A percentile compares a stretch with the other conserved stretches of the same genome.
These are phyloP conservation scores for Malassezia slooffiae DNA, from an alignment of 1,284 basidiomycete genomes.

Conservation along the genomic window DNA sequence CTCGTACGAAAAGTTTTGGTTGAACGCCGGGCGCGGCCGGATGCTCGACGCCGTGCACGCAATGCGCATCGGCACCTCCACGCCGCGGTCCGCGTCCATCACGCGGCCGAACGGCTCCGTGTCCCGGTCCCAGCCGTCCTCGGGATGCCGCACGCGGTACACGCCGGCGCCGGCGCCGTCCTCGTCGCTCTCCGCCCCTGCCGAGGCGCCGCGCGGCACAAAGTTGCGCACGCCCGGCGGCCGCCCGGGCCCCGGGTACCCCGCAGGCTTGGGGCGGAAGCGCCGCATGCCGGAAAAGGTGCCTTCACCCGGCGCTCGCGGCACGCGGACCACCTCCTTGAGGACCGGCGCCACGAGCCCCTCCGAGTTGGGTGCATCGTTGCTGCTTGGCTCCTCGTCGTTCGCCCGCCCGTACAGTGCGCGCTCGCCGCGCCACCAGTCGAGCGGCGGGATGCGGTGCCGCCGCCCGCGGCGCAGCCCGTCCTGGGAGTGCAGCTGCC, in stretches of 20 bases:
- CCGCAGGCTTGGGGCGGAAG: slow-evolving; percentile 1
- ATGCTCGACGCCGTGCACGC: slow-evolving; percentile 63
- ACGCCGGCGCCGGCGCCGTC: slow-evolving; percentile 43
- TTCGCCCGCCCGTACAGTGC: slow-evolving; percentile 57
- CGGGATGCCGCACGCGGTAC: slow-evolving; percentile 41
- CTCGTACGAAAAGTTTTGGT: slow-evolving; percentile 68
- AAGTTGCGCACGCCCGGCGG: slow-evolving; percentile 1
- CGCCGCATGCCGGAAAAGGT: slow-evolving; percentile 37
- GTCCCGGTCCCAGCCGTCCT: slow-evolving; percentile 70
- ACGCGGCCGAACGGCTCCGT: slow-evolving; percentile 63
- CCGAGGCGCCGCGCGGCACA: neutral
- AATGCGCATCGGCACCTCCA: slow-evolving; percentile 60
- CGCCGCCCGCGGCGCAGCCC: slow-evolving; percentile 67
- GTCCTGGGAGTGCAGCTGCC: slow-evolving; percentile 40
- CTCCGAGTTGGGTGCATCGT: slow-evolving; percentile 14
- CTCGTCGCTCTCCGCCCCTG: neutral
- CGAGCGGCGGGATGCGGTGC: slow-evolving; percentile 63
- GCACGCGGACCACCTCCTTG: slow-evolving; percentile 66
- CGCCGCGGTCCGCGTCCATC: slow-evolving; percentile 57
- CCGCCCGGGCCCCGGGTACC: neutral
- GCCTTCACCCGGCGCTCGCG: slow-evolving; percentile 54
- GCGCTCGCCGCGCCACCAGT: slow-evolving; percentile 87
- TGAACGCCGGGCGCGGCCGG: slow-evolving; percentile 51
- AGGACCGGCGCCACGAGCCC: slow-evolving; percentile 55
- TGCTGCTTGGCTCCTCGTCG: slow-evolving; percentile 24